Evolutionary conservation across 1,284 basidiomycete genomes (phyloP), one percentile per base, ranked within the genome.

Genomic region (Trichosporon sp.): DNA sequence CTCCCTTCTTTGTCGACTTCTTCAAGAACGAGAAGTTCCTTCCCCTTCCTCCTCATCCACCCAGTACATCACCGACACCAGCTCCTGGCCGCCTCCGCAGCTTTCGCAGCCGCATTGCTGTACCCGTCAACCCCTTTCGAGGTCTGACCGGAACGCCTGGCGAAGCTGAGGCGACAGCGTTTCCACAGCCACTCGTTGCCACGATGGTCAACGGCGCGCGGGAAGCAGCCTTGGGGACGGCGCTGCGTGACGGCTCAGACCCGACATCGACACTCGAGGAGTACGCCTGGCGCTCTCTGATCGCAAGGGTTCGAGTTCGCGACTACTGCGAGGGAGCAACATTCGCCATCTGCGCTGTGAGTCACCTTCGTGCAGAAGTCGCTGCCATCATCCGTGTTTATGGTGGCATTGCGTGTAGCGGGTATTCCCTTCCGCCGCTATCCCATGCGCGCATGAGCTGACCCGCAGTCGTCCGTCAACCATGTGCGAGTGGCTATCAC

Each of bases 211-310:
- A 21, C 59, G 59, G 31, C 7, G 59, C 59, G 16, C 59, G 59
- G 2, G 59, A 63, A 14, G 59, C 59, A 8, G 59, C 59, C 4
- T 32, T 63, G 4, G 59, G 59, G 14, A 63, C 32, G 0, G 59
- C 59, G 1, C 59, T 63, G 59, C 59, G 59, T 31, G 59, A 63
- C 14, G 59, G 59, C 16, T 63, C 59, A 32, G 31, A 63, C 14
- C 59, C 59, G 14, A 35, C 32, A 4, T 59, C 68, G n/a, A 67
- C 66, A 0, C 70, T 75, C 16, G 74, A 75, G 10, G 74, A 75
- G 46, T 75, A 71, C 43, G 74, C 72, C 4, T 75, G 74, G 74
- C 71, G 70, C 54, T 70, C 71, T 2, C 70, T 75, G 35, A 63
- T 71, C 37, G 70, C 71, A 1, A 72, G 74, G 12, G 38, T 68